Evolutionary conservation across 805 yeast species (phyloP), one percentile per base, ranked within the genome.

Genomic region (Cyberlindnera americana): DNA sequence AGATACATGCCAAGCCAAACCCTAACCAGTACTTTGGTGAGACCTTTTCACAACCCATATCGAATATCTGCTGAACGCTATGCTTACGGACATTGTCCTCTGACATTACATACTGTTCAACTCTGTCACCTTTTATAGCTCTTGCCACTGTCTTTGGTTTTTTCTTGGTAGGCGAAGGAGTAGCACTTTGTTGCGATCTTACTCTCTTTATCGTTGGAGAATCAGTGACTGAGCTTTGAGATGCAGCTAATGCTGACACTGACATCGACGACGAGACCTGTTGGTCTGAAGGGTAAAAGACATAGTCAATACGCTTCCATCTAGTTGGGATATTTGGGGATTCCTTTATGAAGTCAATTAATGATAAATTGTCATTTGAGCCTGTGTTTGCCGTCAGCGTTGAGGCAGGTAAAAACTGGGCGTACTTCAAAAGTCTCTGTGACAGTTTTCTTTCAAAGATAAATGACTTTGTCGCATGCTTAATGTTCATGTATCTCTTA

Each of bases 21-120:
- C 76, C 79, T 42, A 71, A 70, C 78, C 85, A 78, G 26, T 63
- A 67, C n/a, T 78, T 78, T 24, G 70, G 56, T 3, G 96, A 95
- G 15, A 83, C 59, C 10, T 60, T 61, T 26, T 67, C 73, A 46
- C 66, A 55, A 4, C 84, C 89, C 42, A 69, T 75, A 38, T 81
- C 85, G 52, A 69, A 79, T 15, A 84, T 70, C 53, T 83, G 84
- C 46, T 79, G 81, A 18, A 75, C 58, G 0, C 82, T 62, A 16
- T 73, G 54, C 38, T 73, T 73, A 16, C 71, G 65, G 21, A 87
- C 70, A 7, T 75, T 74, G 12, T 79, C 82, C 30, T 77, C 77
- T n/a, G 70, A 52, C 19, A 87, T 53, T 2, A 49, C 38, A 40
- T 83, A 75, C 22, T 71, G 66, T 19, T 71, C 69, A 26, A 84